A percentile compares a stretch with the other conserved stretches of the same genome.
These are phyloP conservation scores for Cordyceps militaris DNA, from an alignment of 2,329 filamentous ascomycete species.

Conservation along the genomic window DNA sequence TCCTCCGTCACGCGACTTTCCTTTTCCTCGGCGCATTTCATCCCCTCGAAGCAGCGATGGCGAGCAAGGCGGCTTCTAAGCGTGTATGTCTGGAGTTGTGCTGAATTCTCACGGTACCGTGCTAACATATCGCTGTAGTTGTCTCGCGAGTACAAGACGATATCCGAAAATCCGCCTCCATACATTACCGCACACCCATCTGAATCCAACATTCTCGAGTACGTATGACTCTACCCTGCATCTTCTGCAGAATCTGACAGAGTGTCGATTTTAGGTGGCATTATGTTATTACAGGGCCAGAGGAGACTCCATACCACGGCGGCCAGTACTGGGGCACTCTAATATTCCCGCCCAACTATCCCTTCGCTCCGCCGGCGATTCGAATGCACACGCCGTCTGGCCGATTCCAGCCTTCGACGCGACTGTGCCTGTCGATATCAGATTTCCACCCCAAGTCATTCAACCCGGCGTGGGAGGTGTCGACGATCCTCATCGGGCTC, in stretches of 20 bases:
- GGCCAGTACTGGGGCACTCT: conserved; percentile 98
- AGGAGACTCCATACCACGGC: conserved; percentile 85
- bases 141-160: conserved; percentile 56
- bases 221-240: conserved; percentile 24
- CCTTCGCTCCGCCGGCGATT: conserved; percentile 93
- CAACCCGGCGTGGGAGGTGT: conserved; percentile 97
- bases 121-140: conserved; percentile 34
- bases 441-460: conserved; percentile 98
- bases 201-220: conserved; percentile 87
- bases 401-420: conserved; percentile 86
- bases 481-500: conserved; percentile 88
- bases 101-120: not conserved
- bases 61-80: conserved; percentile 66
- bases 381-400: conserved; percentile 98
- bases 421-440: conserved; percentile 89
- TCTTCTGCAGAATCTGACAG: conserved; percentile 14
- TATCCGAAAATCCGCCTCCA: conserved; percentile 69
- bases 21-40: not conserved
- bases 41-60: conserved; percentile 41
- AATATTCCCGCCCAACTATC: conserved; percentile 92
- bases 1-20: conserved; percentile 12
- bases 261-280: conserved; percentile 58
- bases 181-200: conserved; percentile 87
- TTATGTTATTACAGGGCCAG: conserved; percentile 90
- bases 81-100: conserved; percentile 42